Base-by-base conservation (phyloP, 179 eudicot genomes). In the Amaranthus tricolor region DNA sequence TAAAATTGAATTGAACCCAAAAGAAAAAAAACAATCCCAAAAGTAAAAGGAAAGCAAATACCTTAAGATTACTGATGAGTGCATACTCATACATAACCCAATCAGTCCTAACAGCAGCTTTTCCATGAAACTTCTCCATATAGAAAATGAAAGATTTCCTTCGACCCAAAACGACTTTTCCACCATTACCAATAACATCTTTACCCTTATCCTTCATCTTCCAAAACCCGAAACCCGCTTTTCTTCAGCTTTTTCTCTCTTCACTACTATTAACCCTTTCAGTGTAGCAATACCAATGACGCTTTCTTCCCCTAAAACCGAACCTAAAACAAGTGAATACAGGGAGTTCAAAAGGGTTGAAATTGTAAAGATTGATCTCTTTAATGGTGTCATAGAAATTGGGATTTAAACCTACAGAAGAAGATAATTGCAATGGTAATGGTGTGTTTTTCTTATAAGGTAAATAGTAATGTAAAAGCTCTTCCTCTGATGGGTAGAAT, bases 61-160 rank as follows among this genome's bases (percentile, higher is more conserved):
- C 89, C 89, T 82, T 56, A 24, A 65, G 51, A 72, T 62, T 76
- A 7, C 70, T 79, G 78, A 71, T 49, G 1, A 81, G 82, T 13
- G 84, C 78, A 75, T 86, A 84, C 77, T 87, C 88, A 66, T 87
- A 83, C 90, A 87, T 87, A 6, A 84, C 7, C 84, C 85, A 86
- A 62, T 84, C 77, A 16, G 88, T 86, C 74, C 48, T 79, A 56
- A 31, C 66, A 67, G 71, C 82, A 17, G 52, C 20, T 7, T 55
- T 73, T 9, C 67, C 76, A 48, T 57, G 44, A 21, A 1, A 13
- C 54, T 74, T 74, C 9, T 75, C 62, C 71, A 72, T 49, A 66
- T 71, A 72, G 40, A 31, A 31, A 31, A 31, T 31, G 40, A 31
- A 31, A 31, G 40, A 31, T 31, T 31, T 31, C 40, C 40, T 31